Conservation (phyloP, 495 filamentous ascomycete genomes). For the Sabuloglossum arenarium region DNA sequence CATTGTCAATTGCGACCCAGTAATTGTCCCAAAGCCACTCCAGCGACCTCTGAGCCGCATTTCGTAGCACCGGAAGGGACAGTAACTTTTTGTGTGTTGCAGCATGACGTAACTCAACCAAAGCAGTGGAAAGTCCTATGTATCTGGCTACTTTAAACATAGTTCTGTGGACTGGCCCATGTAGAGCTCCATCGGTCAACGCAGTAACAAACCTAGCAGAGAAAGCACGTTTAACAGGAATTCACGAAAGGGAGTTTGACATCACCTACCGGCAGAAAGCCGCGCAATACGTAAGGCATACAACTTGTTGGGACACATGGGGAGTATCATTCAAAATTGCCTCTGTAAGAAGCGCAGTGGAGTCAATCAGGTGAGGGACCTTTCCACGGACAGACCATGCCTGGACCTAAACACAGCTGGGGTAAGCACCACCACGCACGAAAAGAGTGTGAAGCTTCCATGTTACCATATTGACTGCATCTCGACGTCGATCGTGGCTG, state of each 20-base stretch:
- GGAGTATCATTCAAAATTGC: constrained; percentile 47
- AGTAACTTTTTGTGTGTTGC: constrained; percentile 78
- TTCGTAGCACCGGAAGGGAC: constrained; percentile 43
- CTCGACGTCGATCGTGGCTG: constrained; percentile 9
- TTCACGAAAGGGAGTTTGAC: constrained; percentile 19
- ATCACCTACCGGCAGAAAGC: constrained; percentile 36
- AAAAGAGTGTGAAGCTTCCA: not conserved
- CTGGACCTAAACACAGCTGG: constrained; percentile 18
- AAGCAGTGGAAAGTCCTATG: constrained; percentile 56
- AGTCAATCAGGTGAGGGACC: constrained; percentile 64
- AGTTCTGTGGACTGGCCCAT: constrained; percentile 43
- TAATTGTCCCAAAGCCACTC: constrained; percentile 80
- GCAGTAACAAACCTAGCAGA: constrained; percentile 67
- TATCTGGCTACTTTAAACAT: constrained; percentile 69
- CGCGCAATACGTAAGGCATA: constrained; percentile 15
- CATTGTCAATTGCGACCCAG: constrained; percentile 28
- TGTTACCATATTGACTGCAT: constrained; percentile 10
- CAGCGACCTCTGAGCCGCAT: constrained; percentile 42
- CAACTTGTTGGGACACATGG: constrained; percentile 36
- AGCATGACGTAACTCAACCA: constrained; percentile 80
- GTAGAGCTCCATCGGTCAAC: constrained; percentile 54
- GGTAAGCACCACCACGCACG: not conserved
- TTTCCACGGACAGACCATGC: constrained; percentile 46
- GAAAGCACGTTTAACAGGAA: not conserved
- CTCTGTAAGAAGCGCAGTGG: constrained; percentile 55